Evolutionary conservation across 805 yeast genomes (phyloP), one percentile per base, ranked within the genome.

Genomic region (Candida wancherniae): DNA sequence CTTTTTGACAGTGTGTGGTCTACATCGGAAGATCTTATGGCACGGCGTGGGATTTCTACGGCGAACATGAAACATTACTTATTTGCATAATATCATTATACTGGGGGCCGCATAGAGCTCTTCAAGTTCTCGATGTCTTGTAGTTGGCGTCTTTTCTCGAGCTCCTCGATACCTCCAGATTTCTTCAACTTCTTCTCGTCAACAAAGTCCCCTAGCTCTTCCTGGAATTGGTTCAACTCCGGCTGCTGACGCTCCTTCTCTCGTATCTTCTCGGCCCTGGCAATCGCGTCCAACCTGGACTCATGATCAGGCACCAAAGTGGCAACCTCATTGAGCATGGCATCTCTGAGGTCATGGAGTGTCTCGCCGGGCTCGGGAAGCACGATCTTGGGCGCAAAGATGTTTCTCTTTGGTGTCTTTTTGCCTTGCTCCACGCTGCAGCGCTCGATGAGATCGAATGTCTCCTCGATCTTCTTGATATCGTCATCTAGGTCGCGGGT

Each of bases 161-260:
- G 63, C 47, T 86, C 97, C 39, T 84, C 94, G 13, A 87, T 72
- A 1, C 97, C 97, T 5, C 97, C 97, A 12, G 87, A 74, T 41
- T 76, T 81, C 50, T 84, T 84, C 36, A 90, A 65, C 50, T 71
- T 82, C 17, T 75, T 70, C 24, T 79, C 90, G 5, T 70, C 88
- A 6, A 90, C 95, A 65, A 86, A 90, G 13, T 75, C 81, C 2
- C 80, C 92, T 5, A 90, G 61, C 51, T 90, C 97, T 37, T 83
- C 87, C 51, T 82, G 84, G 49, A 90, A 90, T 32, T 79, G 80
- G 40, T 76, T 80, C 15, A 61, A 52, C 26, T 63, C 58, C 39
- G 74, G 59, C 40, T 77, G 58, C 36, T 71, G 79, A 35, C 73
- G 71, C 50, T 85, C 94, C 42, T 71, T 76, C 46, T 77, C 77